Evolutionary conservation across 208 protist species (phyloP).

Genomic region (Leishmania lainsoni): DNA sequence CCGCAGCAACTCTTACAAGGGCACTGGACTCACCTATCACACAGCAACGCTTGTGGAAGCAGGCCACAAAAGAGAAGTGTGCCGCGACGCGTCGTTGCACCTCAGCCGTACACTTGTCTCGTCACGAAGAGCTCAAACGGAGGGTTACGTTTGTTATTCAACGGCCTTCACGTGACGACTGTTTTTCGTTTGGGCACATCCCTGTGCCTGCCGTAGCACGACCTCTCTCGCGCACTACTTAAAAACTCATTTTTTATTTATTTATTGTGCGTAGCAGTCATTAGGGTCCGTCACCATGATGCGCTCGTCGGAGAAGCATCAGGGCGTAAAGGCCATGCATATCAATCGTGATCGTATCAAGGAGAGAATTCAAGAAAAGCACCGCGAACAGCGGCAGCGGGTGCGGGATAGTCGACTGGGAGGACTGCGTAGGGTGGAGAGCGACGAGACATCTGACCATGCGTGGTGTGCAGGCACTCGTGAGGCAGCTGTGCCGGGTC

Average conservation of each 20-base stretch:
- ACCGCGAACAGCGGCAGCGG: constrained; percentile 26
- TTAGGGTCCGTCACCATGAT: constrained; percentile 1
- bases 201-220: no score
- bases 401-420: constrained; percentile 30
- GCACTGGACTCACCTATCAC: neutral
- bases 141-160: neutral
- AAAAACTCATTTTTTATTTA: neutral
- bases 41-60: neutral
- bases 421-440: constrained; percentile 19
- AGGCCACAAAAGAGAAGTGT: neutral
- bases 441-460: neutral
- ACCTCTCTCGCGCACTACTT: neutral
- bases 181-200: neutral
- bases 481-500: neutral
- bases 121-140: neutral
- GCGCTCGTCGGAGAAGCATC: constrained; percentile 9
- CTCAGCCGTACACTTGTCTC: neutral
- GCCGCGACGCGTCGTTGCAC: neutral
- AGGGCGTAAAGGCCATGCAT: constrained; percentile 59
- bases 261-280: neutral
- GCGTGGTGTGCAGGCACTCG: neutral
- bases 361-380: constrained; percentile 58
- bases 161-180: neutral
- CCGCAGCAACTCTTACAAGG: neutral
- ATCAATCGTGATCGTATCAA: constrained; percentile 53